Percentiles rank a stretch among this genome's conserved stretches.
phyloP scores from a whole-genome alignment of 2,329 filamentous ascomycete genomes.

The Nothophoma quercina region DNA sequence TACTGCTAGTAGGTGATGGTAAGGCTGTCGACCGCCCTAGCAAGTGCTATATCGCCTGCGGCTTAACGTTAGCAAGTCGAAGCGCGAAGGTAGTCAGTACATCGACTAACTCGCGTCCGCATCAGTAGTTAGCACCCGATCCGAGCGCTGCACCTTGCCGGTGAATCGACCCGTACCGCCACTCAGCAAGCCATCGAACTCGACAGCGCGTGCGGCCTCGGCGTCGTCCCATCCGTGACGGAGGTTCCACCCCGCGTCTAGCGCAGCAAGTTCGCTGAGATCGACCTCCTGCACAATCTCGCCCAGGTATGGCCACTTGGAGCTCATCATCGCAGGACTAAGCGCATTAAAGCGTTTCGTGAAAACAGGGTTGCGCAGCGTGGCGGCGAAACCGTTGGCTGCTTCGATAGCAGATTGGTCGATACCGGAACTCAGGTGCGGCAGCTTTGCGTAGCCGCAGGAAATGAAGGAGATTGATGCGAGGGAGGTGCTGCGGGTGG shows the following conservation, averaged over 20 bases:
- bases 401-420: conserved; percentile 47
- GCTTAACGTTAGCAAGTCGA: no score
- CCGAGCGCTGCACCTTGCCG: conserved; percentile 33
- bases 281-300: conserved; percentile 51
- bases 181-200: conserved; percentile 51
- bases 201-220: conserved; percentile 46
- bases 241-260: conserved; percentile 45
- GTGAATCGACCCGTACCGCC: conserved; percentile 55
- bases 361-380: conserved; percentile 32
- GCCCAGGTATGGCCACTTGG: conserved; percentile 47
- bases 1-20: no score
- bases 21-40: no score
- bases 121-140: conserved; percentile 25
- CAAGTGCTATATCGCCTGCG: no score
- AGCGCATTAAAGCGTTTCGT: conserved; percentile 41
- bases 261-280: conserved; percentile 39
- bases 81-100: not conserved
- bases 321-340: conserved; percentile 47
- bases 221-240: conserved; percentile 41
- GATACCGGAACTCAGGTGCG: conserved; percentile 26
- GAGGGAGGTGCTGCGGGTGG: conserved; percentile 44
- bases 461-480: conserved; percentile 62
- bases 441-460: conserved; percentile 66
- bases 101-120: conserved; percentile 24
- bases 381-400: conserved; percentile 9